Conservation (phyloP, 2,329 filamentous ascomycete species). For the Ophiostoma himal-ulmi region DNA sequence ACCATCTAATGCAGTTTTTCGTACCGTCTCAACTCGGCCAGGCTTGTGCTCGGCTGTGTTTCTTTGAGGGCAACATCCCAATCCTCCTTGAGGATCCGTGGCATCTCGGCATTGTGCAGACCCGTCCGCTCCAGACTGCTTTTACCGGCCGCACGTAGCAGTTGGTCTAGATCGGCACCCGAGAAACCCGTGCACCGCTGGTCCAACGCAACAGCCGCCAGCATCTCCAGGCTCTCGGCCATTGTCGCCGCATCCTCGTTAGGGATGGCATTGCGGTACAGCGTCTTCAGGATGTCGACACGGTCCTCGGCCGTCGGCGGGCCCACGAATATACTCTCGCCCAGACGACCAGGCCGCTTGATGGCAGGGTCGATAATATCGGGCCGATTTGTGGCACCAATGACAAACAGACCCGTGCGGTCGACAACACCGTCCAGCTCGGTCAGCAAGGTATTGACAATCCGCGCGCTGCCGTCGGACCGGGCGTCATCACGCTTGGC, state of each 20-base stretch:
- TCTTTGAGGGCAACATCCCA: conserved; percentile 49
- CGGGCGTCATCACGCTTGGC: conserved; percentile 68
- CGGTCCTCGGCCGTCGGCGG: conserved; percentile 69
- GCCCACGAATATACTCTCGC: conserved; percentile 74
- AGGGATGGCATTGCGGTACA: conserved; percentile 47
- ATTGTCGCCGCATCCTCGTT: conserved; percentile 8
- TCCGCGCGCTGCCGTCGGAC: conserved; percentile 74
- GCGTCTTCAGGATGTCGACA: conserved; percentile 75
- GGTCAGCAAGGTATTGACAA: conserved; percentile 91
- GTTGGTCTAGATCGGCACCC: conserved; percentile 57
- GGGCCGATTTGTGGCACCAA: conserved; percentile 89
- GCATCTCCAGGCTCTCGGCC: conserved; percentile 22
- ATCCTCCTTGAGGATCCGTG: conserved; percentile 39
- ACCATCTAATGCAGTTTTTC: conserved; percentile 19
- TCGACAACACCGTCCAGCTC: conserved; percentile 83
- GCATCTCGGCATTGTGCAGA: conserved; percentile 28
- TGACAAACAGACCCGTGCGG: conserved; percentile 82
- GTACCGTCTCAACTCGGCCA: conserved; percentile 25
- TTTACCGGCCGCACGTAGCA: conserved; percentile 39
- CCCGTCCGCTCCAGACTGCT: conserved; percentile 35
- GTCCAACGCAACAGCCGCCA: conserved; percentile 62
- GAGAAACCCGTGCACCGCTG: conserved; percentile 69
- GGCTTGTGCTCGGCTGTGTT: conserved; percentile 45
- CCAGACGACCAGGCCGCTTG: conserved; percentile 82
- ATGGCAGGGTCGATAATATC: conserved; percentile 97